Percentiles rank a stretch among this genome's conserved stretches.
These are phyloP conservation scores for Claviceps africana DNA, from an alignment of 2,329 filamentous ascomycete genomes.

Conservation along the genomic window DNA sequence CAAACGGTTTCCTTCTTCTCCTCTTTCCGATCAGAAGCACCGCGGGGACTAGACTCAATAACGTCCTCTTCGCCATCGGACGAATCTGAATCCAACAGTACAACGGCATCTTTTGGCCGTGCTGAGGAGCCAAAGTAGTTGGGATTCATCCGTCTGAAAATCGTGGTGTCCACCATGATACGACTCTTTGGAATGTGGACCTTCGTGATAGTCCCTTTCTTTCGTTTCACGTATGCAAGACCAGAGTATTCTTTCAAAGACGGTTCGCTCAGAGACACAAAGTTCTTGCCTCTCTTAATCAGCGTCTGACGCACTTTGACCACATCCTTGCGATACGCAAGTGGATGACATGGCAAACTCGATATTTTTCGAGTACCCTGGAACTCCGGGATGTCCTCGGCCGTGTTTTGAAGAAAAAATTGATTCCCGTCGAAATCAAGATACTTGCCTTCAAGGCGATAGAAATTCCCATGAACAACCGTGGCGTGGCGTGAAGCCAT, in stretches of 20 bases:
- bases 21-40: conserved; percentile 26
- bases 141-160: conserved; percentile 71
- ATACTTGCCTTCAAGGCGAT: conserved; percentile 64
- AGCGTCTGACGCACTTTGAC: conserved; percentile 49
- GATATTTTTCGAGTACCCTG: conserved; percentile 73
- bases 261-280: conserved; percentile 66
- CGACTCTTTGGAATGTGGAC: conserved; percentile 78
- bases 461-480: conserved; percentile 61
- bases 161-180: conserved; percentile 75
- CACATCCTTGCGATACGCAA: conserved; percentile 66
- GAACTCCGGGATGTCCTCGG: conserved; percentile 59
- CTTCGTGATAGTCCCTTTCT: conserved; percentile 48
- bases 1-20: conserved; percentile 10
- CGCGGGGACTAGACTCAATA: conserved; percentile 21
- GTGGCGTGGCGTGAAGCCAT: conserved; percentile 55
- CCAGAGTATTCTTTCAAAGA: conserved; percentile 75
- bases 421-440: conserved; percentile 80
- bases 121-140: conserved; percentile 71
- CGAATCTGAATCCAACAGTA: conserved; percentile 35
- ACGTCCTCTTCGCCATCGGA: conserved; percentile 24
- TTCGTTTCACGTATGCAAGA: conserved; percentile 73
- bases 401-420: conserved; percentile 62
- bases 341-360: conserved; percentile 60
- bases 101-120: conserved; percentile 54
- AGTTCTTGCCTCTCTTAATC: conserved; percentile 71